Evolutionary conservation across 176 grass and related monocot species (phyloP).

Genomic region (Tuctoria greenei): DNA sequence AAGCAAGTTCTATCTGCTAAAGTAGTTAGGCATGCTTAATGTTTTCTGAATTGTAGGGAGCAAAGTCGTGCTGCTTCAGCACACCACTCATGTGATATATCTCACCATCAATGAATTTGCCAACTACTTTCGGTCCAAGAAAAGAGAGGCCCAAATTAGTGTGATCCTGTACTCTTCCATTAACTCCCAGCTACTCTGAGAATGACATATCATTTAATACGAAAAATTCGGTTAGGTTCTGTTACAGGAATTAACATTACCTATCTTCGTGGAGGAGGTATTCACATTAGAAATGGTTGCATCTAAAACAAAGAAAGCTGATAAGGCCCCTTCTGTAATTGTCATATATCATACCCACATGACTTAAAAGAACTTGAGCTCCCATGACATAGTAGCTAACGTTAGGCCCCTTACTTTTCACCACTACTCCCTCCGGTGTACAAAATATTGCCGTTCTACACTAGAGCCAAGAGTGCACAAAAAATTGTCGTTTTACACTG

Average conservation of each 20-base stretch:
- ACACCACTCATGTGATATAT: conserved; percentile 22
- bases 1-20: neutral
- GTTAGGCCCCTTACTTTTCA: neutral
- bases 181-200: conserved; percentile 36
- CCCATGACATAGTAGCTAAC: neutral
- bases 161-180: conserved; percentile 8
- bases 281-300: neutral
- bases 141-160: conserved; percentile 9
- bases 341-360: neutral
- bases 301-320: neutral
- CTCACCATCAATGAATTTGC: conserved; percentile 35
- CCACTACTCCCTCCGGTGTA: no score
- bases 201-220: conserved; percentile 28
- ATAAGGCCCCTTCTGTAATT: neutral
- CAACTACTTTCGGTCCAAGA: conserved; percentile 22
- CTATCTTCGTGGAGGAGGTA: neutral
- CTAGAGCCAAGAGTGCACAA: no score
- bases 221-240: neutral
- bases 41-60: neutral
- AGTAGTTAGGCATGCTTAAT: neutral
- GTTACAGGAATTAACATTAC: neutral
- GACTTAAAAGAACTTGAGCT: neutral
- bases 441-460: no score
- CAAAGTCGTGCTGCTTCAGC: neutral
- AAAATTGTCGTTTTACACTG: no score